phyloP scores from a whole-genome alignment of 768 basidiomycete species.

The Kwoniella dendrophila region DNA sequence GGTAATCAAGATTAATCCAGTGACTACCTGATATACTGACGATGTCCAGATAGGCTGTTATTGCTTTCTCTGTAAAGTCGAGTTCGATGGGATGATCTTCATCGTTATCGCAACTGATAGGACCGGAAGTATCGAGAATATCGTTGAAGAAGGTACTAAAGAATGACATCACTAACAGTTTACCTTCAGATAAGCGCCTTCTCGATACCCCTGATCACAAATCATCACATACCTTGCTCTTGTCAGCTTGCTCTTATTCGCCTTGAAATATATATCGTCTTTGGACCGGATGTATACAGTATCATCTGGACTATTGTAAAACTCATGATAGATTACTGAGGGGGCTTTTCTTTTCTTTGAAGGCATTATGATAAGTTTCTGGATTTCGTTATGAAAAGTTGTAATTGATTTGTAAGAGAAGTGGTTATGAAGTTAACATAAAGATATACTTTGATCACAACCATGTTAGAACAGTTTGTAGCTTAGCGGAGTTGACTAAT shows the following conservation, averaged over 20 bases:
- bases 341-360: background rate
- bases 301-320: background rate
- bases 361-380: background rate
- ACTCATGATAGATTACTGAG: background rate
- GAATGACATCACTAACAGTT: background rate
- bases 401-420: too few relatives aligned
- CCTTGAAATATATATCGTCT: background rate
- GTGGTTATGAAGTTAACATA: too few relatives aligned
- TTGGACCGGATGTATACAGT: background rate
- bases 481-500: too few relatives aligned
- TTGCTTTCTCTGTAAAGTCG: background rate
- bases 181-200: background rate
- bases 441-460: too few relatives aligned
- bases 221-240: background rate
- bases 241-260: background rate
- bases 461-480: too few relatives aligned
- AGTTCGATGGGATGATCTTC: conserved; percentile 7
- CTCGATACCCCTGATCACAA: background rate
- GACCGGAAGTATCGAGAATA: background rate
- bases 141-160: conserved; percentile 4
- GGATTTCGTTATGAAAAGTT: too few relatives aligned
- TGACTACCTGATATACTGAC: background rate
- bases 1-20: background rate
- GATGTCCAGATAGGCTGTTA: conserved; percentile 3
- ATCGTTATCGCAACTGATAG: background rate